phyloP scores from a whole-genome alignment of 208 protist species.

The Porcisia hertigi region DNA sequence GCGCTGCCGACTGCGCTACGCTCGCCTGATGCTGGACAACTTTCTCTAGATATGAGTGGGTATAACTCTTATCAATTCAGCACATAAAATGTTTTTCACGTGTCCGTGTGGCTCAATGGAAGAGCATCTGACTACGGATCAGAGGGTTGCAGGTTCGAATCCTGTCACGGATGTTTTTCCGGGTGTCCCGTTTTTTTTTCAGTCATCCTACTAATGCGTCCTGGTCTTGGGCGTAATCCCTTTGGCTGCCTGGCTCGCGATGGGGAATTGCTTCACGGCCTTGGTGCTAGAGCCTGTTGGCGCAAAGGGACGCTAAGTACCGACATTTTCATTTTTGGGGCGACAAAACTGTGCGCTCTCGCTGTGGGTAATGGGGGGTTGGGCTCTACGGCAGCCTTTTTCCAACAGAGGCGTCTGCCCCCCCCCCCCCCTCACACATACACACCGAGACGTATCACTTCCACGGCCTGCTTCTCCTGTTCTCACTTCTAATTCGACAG shows the following conservation, averaged over 20 bases:
- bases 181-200: no score
- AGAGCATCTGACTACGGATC: conserved; percentile 91
- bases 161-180: conserved; percentile 81
- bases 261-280: no score
- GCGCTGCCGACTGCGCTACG: conserved; percentile 94
- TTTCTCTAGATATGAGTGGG: no score
- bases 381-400: not conserved
- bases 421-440: no score
- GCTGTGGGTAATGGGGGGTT: not conserved
- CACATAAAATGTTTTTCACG: no score
- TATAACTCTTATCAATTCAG: no score
- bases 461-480: not conserved
- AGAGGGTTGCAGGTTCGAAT: conserved; percentile 91
- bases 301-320: no score
- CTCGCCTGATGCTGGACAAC: conserved; percentile 45
- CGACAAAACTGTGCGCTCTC: not conserved
- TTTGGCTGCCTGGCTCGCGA: no score
- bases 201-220: no score
- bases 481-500: not conserved
- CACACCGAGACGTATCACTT: not conserved
- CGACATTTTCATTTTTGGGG: no score
- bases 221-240: no score
- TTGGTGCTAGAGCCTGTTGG: no score
- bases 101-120: conserved; percentile 88
- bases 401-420: not conserved